These are phyloP conservation scores for Waltergamsia citrina DNA, from an alignment of 2,329 filamentous ascomycete species.

Conservation along the genomic window DNA sequence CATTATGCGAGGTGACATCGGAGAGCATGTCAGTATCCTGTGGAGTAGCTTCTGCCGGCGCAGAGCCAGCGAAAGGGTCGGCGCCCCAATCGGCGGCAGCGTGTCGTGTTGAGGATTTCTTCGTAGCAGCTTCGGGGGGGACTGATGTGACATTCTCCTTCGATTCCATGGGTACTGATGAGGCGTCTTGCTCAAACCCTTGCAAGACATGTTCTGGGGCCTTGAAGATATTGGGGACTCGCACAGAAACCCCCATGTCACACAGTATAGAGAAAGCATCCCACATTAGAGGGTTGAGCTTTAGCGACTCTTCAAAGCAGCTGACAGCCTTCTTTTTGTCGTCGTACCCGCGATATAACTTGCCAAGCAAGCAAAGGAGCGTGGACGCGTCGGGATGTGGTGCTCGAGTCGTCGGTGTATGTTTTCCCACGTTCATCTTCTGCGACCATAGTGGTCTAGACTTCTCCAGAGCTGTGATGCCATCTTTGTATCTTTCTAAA, in stretches of 20 bases:
- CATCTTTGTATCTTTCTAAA: slow-evolving; percentile 70
- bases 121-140: slow-evolving; percentile 27
- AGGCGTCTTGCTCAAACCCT: slow-evolving; percentile 29
- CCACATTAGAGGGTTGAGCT: slow-evolving; percentile 94
- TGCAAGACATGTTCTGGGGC: slow-evolving; percentile 46
- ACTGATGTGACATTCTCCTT: slow-evolving; percentile 24
- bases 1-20: slow-evolving; percentile 39
- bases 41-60: background rate
- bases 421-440: slow-evolving; percentile 72
- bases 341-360: slow-evolving; percentile 76
- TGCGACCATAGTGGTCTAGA: slow-evolving; percentile 65
- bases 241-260: slow-evolving; percentile 74
- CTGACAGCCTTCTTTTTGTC: slow-evolving; percentile 74
- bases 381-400: slow-evolving; percentile 75
- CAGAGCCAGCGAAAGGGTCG: slow-evolving; percentile 35
- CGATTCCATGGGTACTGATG: slow-evolving; percentile 13
- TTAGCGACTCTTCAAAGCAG: slow-evolving; percentile 81
- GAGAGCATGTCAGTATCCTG: slow-evolving; percentile 21
- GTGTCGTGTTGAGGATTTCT: slow-evolving; percentile 29
- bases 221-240: slow-evolving; percentile 80
- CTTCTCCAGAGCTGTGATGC: slow-evolving; percentile 76
- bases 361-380: slow-evolving; percentile 75
- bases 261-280: slow-evolving; percentile 87
- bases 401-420: slow-evolving; percentile 66
- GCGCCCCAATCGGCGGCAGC: slow-evolving; percentile 23